Conservation (phyloP, 148 eudicot genomes). For the Chenopodium quinoa region DNA sequence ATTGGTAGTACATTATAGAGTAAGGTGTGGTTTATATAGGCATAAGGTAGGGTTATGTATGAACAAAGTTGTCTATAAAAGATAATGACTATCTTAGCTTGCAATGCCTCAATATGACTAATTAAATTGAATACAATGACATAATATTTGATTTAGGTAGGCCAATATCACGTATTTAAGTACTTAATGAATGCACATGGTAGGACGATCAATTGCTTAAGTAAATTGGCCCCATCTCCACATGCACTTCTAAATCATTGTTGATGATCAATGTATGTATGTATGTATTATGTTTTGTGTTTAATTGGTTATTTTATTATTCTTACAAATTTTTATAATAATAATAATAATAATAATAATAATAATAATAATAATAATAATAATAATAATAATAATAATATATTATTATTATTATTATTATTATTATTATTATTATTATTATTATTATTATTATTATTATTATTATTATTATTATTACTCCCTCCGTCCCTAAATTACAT, state of each 20-base stretch:
- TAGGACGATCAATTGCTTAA: not conserved
- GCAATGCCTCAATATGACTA: conserved; percentile 8
- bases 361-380: too few relatives aligned
- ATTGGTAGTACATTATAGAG: not conserved
- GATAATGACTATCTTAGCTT: not conserved
- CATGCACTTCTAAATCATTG: not conserved
- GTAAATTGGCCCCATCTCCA: conserved; percentile 9
- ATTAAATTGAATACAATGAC: not conserved
- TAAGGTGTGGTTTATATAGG: conserved; percentile 13
- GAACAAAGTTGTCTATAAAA: conserved; percentile 1
- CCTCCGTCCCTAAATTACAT: too few relatives aligned
- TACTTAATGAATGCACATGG: conserved; percentile 11
- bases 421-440: too few relatives aligned
- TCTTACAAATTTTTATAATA: not conserved
- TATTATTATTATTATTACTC: too few relatives aligned
- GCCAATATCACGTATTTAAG: not conserved
- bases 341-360: too few relatives aligned
- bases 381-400: too few relatives aligned
- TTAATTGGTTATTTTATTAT: too few relatives aligned
- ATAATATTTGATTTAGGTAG: not conserved
- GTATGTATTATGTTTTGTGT: too few relatives aligned
- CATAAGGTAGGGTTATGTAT: not conserved
- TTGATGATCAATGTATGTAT: not conserved
- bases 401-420: too few relatives aligned
- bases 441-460: too few relatives aligned